Base-by-base conservation (phyloP, 2,329 filamentous ascomycete species). In the Metarhizium sp. region DNA sequence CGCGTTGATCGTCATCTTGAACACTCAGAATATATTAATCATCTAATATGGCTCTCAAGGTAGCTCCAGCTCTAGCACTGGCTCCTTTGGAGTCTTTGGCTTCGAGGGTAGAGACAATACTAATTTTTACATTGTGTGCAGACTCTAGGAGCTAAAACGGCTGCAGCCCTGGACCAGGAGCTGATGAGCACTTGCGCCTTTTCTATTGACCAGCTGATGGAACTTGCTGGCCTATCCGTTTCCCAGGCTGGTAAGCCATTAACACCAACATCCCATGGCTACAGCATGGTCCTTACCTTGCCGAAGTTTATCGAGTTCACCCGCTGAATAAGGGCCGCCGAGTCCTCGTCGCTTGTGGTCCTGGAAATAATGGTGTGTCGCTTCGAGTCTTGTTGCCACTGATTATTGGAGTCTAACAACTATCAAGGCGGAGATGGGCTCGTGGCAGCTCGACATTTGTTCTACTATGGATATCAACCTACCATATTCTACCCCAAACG, bases 191-290 rank as follows among this genome's bases (percentile, higher is more conserved):
- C 82, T 11, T 83, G 85, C 1, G 91, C 88, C 8, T 99, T 96
- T 73, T 95, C 90, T 11, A 81, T 99, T 55, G 94, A 97, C 67
- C 94, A 99, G 72, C 77, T 99, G 51, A 97, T 99, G 94, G 94
- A 97, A 69, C 76, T 99, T 7, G 94, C 94, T 47, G 94, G 94
- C 0, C 79, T 99, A 0, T 92, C 91, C 1, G 91, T 97, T 30
- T 92, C 92, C 13, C 91, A 97, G 77, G 91, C 88, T 52, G 85
- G 90, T 92, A 67, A 57, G 76, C 59, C 6, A 14, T 46, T 5
- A 20, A 38, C 14, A 34, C 32, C 18, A 18, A 13, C 38, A 14
- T 46, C 6, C 18, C 29, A 29, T 18, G 29, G n/a, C 3, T 46
- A 25, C 4, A 32, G 38, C 32, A 5, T 32, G 4, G 11, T 45